phyloP scores from a whole-genome alignment of 169 alveolate species.

The Eimeria brunetti region DNA sequence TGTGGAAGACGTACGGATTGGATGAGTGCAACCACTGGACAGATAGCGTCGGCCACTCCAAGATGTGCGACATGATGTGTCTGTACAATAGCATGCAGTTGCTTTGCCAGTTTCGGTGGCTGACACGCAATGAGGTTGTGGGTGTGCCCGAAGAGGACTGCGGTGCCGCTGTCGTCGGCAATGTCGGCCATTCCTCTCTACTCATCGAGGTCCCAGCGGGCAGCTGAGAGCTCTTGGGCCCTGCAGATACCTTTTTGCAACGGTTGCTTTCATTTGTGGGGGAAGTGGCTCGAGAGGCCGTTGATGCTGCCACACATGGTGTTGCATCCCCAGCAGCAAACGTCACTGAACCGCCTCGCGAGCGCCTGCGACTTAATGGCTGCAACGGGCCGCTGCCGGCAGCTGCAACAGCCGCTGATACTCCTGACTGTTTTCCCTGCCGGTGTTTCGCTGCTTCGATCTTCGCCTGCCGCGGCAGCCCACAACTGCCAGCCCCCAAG shows the following conservation, averaged over 20 bases:
- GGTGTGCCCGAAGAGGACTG: constrained; percentile 27
- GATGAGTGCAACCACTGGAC: constrained; percentile 91
- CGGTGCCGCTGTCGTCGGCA: background rate
- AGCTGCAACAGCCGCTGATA: background rate
- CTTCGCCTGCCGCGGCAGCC: background rate
- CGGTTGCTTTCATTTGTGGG: constrained; percentile 49
- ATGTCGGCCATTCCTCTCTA: background rate
- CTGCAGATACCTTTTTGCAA: background rate
- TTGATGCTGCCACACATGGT: constrained; percentile 54
- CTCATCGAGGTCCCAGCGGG: constrained; percentile 49
- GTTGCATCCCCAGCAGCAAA: constrained; percentile 21
- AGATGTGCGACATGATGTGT: constrained; percentile 93
- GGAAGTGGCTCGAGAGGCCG: constrained; percentile 26
- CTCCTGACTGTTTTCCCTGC: constrained; percentile 20
- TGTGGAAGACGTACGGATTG: constrained; percentile 72
- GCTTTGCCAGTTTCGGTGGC: constrained; percentile 94
- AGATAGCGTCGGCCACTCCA: constrained; percentile 98
- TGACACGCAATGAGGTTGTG: constrained; percentile 66
- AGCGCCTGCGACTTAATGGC: constrained; percentile 18
- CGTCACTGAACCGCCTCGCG: constrained; percentile 68
- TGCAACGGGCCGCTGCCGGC: constrained; percentile 16
- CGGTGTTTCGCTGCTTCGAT: constrained; percentile 13
- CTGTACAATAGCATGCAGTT: constrained; percentile 97
- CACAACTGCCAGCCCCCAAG: background rate
- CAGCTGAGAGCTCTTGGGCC: constrained; percentile 26